Base-by-base conservation (phyloP, 1,284 basidiomycete species). In the Tausonia pullulans region DNA sequence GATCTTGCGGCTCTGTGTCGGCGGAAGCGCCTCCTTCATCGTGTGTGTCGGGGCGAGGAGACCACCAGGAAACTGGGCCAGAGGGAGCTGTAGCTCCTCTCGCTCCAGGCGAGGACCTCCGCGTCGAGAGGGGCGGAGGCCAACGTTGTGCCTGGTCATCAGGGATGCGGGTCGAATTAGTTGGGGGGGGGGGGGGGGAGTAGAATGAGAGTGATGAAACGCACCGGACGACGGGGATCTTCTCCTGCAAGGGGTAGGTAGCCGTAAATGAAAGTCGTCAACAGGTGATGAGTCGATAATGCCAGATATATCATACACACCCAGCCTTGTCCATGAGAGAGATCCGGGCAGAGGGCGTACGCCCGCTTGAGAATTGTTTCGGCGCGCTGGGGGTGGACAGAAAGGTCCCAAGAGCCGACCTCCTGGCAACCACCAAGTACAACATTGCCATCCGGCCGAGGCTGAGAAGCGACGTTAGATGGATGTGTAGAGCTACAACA, bases 341-440 rank as follows among this genome's bases (percentile, higher is more conserved):
- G 58, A 8, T 59, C 55, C 39, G 55, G 55, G 16, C 65, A 66
- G 10, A 66, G 46, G 0, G 39, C 56, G 44, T 62, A 66, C n/a
- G 65, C 65, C 9, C 61, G 4, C 16, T 60, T 58, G 56, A 66
- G 58, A 45, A 66, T 66, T 11, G 40, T 58, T 41, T 66, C 61
- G 8, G 65, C 55, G 11, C 55, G 43, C 9, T 58, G 43, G 10
- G 58, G 44, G 48, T 62, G 48, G 39, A 66, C 61, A 14, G 43
- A 48, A 5, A 62, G 50, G 41, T 66, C 65, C 65, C 65, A 66
- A n/a, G 55, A 59, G 52, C 65, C 65, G 9, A 58, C 57, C 39
- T 66, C 56, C 9, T 61, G 60, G 14, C 41, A 50, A 9, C 65
- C 65, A 39, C 65, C 65, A 39, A 66, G 60, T 39, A 66, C 55